Base-by-base conservation (phyloP, 164 flowering plant species). In the Vitis rupestris region DNA sequence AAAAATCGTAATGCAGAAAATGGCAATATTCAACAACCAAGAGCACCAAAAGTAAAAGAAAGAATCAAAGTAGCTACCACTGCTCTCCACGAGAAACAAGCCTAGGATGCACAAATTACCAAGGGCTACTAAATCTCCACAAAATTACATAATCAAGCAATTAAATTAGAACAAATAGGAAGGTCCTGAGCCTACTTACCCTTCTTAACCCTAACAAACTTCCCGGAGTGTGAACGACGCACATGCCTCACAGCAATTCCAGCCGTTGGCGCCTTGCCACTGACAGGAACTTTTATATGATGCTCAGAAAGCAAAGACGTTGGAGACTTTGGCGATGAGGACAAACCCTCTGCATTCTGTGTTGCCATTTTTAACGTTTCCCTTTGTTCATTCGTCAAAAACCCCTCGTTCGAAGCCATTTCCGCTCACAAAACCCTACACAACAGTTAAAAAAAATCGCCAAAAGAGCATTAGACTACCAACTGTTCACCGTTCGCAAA, bases 351-450 rank as follows among this genome's bases (percentile, higher is more conserved):
- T n/a, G 79, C 86, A 79, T 82, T 91, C 72, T 80, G 80, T 44
- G 88, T 69, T 0, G 98, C 98, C 14, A 83, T 61, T 68, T 85
- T 88, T 81, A 95, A 47, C 83, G 53, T 64, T 73, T 88, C 93
- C 83, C 99, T 81, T 82, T 95, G 99, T 74, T 82, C 97, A 13
- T 88, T 82, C 11, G 98, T 95, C 75, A 95, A 77, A 81, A 95
- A 93, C 23, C 98, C 99, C 78, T 91, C 92, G 13, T 76, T 77
- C 17, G 91, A 82, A 48, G 97, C 89, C 99, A 90, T 93, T 64
- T 78, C 19, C 58, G 55, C 53, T 47, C 14, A 61, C 61, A 54
- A 70, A 37, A 75, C 51, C 27, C 78, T 67, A 44, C 63, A 66
- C 44, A 48, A 27, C 1, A 11, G 12, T 17, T 44, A 2, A 31